These are phyloP conservation scores for Phytophthora quininea DNA, from an alignment of 352 stramenopile genomes.

Conservation along the genomic window DNA sequence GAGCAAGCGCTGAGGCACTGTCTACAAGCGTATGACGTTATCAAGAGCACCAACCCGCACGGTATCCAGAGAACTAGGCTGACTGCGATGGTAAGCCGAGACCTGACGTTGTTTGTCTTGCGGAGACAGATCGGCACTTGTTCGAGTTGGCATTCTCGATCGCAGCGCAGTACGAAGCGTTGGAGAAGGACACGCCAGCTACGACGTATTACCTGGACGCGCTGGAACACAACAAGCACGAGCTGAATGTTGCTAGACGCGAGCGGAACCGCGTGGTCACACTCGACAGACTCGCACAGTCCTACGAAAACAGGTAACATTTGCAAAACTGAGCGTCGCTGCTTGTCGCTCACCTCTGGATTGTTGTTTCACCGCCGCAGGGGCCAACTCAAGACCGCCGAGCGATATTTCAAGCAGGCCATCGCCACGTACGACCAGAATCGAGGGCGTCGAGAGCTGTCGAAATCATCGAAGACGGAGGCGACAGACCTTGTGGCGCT, in stretches of 20 bases:
- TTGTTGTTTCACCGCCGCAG: conserved; percentile 1
- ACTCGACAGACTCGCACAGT: conserved; percentile 80
- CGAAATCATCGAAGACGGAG: conserved; percentile 29
- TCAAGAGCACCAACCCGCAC: conserved; percentile 65
- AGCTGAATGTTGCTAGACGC: conserved; percentile 40
- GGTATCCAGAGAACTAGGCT: conserved; percentile 36
- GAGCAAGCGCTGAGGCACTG: conserved; percentile 69
- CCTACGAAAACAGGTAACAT: conserved; percentile 60
- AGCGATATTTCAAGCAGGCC: conserved; percentile 43
- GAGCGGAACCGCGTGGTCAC: conserved; percentile 66
- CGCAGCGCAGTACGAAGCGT: conserved; percentile 73
- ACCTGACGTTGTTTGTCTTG: background rate
- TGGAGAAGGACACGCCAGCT: conserved; percentile 45
- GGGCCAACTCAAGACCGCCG: conserved; percentile 26
- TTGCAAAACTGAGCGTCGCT: too few species aligned
- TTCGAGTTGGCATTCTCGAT: conserved; percentile 82
- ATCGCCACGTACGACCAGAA: conserved; percentile 39
- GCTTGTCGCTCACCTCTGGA: too few species aligned
- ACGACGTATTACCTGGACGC: conserved; percentile 79
- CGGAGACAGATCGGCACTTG: conserved; percentile 65
- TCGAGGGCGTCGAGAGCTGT: conserved; percentile 33
- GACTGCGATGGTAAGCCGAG: background rate
- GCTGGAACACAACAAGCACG: conserved; percentile 42
- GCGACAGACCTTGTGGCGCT: conserved; percentile 28
- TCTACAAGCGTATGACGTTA: conserved; percentile 70